Evolutionary conservation across 768 basidiomycete species (phyloP).

Genomic region (Mycena rosella): DNA sequence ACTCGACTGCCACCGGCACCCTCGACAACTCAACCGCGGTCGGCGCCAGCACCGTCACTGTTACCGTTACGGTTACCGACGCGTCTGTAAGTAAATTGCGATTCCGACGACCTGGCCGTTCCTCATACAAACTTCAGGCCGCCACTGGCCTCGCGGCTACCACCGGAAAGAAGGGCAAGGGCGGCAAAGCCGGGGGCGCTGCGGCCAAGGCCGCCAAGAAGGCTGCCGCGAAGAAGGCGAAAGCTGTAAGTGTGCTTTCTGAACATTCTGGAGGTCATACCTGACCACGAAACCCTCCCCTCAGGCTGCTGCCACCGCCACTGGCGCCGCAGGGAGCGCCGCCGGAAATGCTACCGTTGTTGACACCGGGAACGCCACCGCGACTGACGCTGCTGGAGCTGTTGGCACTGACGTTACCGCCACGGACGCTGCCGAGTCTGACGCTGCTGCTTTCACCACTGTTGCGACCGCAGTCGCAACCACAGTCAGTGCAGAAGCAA

Average conservation of each 20-base stretch:
- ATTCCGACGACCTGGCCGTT: neutral
- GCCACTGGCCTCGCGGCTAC: conserved; percentile 23
- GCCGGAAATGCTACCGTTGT: neutral
- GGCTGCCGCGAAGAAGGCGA: conserved; percentile 12
- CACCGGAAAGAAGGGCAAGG: neutral
- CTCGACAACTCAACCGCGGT: no score
- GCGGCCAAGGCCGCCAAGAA: neutral
- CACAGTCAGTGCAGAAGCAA: no score
- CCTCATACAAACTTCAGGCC: conserved; percentile 17
- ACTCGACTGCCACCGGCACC: no score
- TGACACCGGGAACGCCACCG: conserved; percentile 3
- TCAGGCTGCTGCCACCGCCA: neutral
- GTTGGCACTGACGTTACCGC: neutral
- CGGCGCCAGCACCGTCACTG: no score
- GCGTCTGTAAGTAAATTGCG: conserved; percentile 32
- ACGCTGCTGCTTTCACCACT: neutral
- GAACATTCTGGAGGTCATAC: no score
- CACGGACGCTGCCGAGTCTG: neutral
- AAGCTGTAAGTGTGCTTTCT: no score
- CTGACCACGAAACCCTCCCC: no score
- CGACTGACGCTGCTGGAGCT: neutral
- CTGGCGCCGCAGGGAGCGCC: neutral
- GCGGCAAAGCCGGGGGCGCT: no score
- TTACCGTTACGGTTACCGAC: conserved; percentile 38
- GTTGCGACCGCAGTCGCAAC: neutral